Base-by-base conservation (phyloP, 169 alveolate genomes). In the Pseudocohnilembus persalinus region DNA sequence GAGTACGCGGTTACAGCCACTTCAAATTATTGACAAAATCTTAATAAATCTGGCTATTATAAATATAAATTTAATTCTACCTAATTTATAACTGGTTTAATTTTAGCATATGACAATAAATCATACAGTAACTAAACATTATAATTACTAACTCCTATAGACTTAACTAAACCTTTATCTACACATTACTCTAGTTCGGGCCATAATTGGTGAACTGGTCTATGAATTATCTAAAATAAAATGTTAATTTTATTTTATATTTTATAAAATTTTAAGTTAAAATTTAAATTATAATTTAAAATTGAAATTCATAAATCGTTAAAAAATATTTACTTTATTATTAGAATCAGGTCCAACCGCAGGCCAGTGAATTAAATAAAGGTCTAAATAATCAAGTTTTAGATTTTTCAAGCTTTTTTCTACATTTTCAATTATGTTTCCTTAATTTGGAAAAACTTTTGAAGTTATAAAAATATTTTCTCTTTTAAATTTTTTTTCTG, bases 361-460 rank as follows among this genome's bases (percentile, higher is more conserved):
- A 75, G 94, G 94, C 97, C 96, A 92, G 77, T 95, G 97, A 72
- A 93, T 88, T 31, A 95, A 89, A 77, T 85, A 92, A 26, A 92
- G 88, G 81, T 95, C 98, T 0, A 91, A 76, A 30, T 84, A 88
- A 78, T 84, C 92, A 31, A 89, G 82, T 75, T 88, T 74, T 28
- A 94, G 77, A 65, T 87, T 84, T 81, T 84, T 29, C 79, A 92
- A 85, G 20, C 88, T 84, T 29, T 74, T 82, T 33, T 76, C 85
- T 27, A 88, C 31, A 20, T 89, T 94, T 63, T 79, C 93, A n/a
- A 92, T 90, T 64, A 85, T 80, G n/a, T 80, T 81, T 77, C 88
- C 82, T 77, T 84, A 76, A 65, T 49, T 76, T 65, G 73, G 74
- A 92, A 94, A 90, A 31, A 89, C 76, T 86, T 95, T 95, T 15